These are phyloP conservation scores for Serendipita sp. DNA, from an alignment of 768 basidiomycete species.

Conservation along the genomic window DNA sequence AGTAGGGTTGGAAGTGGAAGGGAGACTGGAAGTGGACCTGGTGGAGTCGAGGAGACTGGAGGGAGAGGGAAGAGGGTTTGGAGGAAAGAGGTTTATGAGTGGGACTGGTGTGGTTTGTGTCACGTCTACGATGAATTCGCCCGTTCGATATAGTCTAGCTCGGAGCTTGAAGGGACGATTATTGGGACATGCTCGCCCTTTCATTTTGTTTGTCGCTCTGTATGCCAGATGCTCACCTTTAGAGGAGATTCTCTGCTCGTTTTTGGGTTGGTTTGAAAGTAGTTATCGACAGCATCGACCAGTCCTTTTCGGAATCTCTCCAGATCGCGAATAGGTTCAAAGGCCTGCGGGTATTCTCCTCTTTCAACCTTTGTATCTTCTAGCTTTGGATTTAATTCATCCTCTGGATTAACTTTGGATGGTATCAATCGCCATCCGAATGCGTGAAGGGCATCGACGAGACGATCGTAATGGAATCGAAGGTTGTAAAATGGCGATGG, in stretches of 20 bases:
- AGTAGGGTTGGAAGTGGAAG: too few relatives aligned
- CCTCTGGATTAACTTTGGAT: not conserved
- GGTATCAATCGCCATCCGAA: slow-evolving; percentile 30
- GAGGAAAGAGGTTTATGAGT: slow-evolving; percentile 21
- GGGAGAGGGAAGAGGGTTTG: slow-evolving; percentile 20
- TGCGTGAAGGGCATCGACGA: slow-evolving; percentile 30
- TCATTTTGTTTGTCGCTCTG: too few relatives aligned
- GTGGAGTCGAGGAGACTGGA: not conserved
- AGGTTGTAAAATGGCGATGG: slow-evolving; percentile 49
- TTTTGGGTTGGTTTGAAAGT: slow-evolving; percentile 24
- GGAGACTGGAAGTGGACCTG: too few relatives aligned
- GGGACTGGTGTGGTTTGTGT: slow-evolving; percentile 20
- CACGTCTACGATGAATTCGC: not conserved
- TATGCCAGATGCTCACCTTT: not conserved
- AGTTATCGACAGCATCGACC: slow-evolving; percentile 19
- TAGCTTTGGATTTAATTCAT: not conserved
- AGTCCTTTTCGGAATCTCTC: slow-evolving; percentile 16
- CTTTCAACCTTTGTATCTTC: not conserved
- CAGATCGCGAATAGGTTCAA: slow-evolving; percentile 18
- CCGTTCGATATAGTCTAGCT: slow-evolving; percentile 2
- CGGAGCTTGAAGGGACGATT: slow-evolving; percentile 8
- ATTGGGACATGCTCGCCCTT: not conserved
- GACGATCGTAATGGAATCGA: slow-evolving; percentile 41
- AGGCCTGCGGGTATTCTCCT: slow-evolving; percentile 13
- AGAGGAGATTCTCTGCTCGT: not conserved